Base-by-base conservation (phyloP, 2,329 filamentous ascomycete genomes). In the Hypocreales sp. region DNA sequence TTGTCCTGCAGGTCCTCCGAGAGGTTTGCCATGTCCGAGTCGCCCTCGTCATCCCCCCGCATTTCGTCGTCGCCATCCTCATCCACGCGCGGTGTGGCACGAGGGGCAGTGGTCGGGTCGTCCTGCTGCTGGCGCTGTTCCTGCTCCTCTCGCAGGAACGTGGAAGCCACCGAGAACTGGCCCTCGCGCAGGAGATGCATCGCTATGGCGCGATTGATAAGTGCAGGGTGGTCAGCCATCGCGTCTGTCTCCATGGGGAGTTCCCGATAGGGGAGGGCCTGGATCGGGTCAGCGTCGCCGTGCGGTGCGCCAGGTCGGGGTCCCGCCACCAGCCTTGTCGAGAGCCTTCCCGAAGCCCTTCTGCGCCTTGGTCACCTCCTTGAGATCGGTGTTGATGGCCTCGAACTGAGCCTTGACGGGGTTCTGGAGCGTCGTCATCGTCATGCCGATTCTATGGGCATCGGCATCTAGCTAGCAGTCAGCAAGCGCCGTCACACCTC, bases 151-250 rank as follows among this genome's bases (percentile, higher is more conserved):
- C 67, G 59, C 26, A 93, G 70, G 41, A 98, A 94, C 2, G 76
- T 83, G 11, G 76, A 73, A 9, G 87, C 87, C 3, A 93, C 86
- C 14, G 65, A 67, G 51, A 98, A 98, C 46, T 93, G 80, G 26
- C 90, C 90, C 55, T 95, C 87, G 22, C 90, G 80, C 21, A 98
- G 67, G 14, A 98, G 67, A 47, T 98, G 90, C 84, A 95, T 94
- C 8, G 81, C 81, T 40, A 98, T 92, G 6, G 90, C 87, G 31
- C 86, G 73, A 54, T 94, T 92, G 46, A 95, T 82, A 9, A 94
- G 64, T 11, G 67, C 61, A 4, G 79, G 67, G 38, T 92, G 74
- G 13, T 75, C 68, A 2, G 72, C 74, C 50, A 94, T 72, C 19
- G 75, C 78, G 51, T 92, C 83, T 42, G 83, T 75, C 31, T 86